A percentile compares a stretch with the other conserved stretches of the same genome.
Conservation (phyloP, 164 flowering plant genomes). For the Chloranthus sessilifolius region DNA sequence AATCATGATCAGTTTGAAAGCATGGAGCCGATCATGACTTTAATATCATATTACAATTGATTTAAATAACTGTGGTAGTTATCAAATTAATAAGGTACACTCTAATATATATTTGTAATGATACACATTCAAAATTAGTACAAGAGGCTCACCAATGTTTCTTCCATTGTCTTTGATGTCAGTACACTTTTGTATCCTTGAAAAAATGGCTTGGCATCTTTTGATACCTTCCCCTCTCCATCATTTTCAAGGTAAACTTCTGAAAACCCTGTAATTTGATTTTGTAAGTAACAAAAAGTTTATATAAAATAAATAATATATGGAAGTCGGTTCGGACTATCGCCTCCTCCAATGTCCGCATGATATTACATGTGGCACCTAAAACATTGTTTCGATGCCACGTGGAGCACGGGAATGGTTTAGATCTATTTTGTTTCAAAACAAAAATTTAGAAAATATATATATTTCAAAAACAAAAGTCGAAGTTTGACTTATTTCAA, state of each 20-base stretch:
- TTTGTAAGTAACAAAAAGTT: neutral
- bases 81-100: no score
- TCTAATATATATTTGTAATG: no score
- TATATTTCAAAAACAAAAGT: no score
- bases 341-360: no score
- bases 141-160: neutral
- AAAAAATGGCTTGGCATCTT: slow-evolving; percentile 30
- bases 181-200: slow-evolving; percentile 7
- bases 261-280: slow-evolving; percentile 2
- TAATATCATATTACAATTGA: no score
- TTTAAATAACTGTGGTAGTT: no score
- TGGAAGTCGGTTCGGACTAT: neutral
- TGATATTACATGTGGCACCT: no score
- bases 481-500: no score
- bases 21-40: no score
- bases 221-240: slow-evolving; percentile 14
- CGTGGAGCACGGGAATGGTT: no score
- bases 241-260: slow-evolving; percentile 3
- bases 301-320: neutral
- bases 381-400: no score
- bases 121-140: no score
- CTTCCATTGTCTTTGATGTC: neutral
- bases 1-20: neutral
- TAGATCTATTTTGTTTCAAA: neutral
- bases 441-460: neutral